Conservation (phyloP, 1,139 yeast genomes). For the Taiozyma sp. region DNA sequence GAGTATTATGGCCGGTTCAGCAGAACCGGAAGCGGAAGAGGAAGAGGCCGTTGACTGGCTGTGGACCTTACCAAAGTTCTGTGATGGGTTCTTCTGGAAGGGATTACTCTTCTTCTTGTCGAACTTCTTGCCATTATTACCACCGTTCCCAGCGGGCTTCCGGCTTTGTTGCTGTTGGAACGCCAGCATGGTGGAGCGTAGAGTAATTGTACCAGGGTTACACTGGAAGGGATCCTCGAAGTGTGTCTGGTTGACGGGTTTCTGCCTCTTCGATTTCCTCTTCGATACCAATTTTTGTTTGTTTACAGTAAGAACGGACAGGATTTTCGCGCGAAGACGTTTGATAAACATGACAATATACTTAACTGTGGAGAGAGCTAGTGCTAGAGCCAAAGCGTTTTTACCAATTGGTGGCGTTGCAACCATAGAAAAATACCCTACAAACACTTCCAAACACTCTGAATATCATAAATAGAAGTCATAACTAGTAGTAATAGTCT, state of each 20-base stretch:
- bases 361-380: no score
- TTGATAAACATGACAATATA: neutral
- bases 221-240: neutral
- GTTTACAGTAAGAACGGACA: neutral
- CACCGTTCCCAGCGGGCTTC: neutral
- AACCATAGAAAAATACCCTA: no score
- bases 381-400: no score
- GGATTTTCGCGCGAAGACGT: neutral
- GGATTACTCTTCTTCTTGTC: slow-evolving; percentile 4
- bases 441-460: no score
- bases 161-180: neutral
- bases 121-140: neutral
- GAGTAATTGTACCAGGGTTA: neutral
- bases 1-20: neutral
- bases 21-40: neutral
- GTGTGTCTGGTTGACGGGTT: neutral
- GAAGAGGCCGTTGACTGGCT: neutral
- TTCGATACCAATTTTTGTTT: neutral
- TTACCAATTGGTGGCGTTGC: no score
- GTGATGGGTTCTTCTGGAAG: slow-evolving; percentile 7
- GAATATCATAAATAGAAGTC: neutral
- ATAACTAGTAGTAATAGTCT: neutral
- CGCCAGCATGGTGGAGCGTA: neutral
- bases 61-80: slow-evolving; percentile 3
- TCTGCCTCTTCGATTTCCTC: neutral